A percentile compares a stretch with the other conserved stretches of the same genome.
These are phyloP conservation scores for Apophysomyces trapeziformis DNA, from an alignment of 371 early-diverging fungal species.

Conservation along the genomic window DNA sequence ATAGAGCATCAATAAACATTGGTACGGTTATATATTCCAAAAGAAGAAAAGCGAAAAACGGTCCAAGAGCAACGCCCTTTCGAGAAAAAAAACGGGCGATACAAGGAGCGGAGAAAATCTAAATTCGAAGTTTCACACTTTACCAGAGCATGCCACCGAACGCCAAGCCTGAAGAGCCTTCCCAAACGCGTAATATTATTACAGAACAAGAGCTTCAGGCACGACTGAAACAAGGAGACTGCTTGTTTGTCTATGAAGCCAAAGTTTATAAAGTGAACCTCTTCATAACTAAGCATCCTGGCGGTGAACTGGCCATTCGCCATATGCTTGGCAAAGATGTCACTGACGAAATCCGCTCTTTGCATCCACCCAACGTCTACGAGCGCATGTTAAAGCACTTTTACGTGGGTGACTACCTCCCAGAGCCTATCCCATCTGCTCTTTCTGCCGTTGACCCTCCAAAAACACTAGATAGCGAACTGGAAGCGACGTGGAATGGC, in stretches of 20 bases:
- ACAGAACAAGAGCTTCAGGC: constrained; percentile 45
- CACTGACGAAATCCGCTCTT: constrained; percentile 86
- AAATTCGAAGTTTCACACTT: constrained; percentile 2
- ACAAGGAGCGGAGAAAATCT: not conserved
- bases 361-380: constrained; percentile 88
- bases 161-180: constrained; percentile 20
- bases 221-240: constrained; percentile 65
- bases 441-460: not conserved
- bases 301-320: constrained; percentile 85
- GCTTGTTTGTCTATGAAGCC: constrained; percentile 72
- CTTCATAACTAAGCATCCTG: constrained; percentile 87
- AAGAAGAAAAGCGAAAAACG: too few relatives aligned
- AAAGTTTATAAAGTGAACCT: constrained; percentile 89
- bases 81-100: not conserved
- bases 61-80: too few relatives aligned
- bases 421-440: constrained; percentile 17
- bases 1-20: too few relatives aligned
- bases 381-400: constrained; percentile 75
- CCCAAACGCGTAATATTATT: constrained; percentile 27
- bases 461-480: constrained; percentile 5
- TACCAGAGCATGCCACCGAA: constrained; percentile 41
- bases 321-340: constrained; percentile 91
- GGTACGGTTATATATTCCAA: too few relatives aligned
- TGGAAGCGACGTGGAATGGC: constrained; percentile 38
- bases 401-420: constrained; percentile 69